phyloP scores from a whole-genome alignment of 345 rosid genomes.

The Raphanus raphanistrum region DNA sequence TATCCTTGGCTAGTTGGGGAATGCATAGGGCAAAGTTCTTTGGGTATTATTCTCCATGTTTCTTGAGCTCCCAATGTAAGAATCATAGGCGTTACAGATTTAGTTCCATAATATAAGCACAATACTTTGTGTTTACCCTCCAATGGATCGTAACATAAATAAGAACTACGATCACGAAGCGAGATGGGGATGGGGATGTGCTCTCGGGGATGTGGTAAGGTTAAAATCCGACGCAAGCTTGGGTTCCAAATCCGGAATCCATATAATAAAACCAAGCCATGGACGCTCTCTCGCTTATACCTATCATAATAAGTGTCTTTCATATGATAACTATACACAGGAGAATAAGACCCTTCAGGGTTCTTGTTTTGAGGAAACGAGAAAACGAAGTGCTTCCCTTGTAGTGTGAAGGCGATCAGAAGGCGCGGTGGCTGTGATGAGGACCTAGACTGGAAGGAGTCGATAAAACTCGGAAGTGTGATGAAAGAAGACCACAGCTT shows the following conservation, averaged over 20 bases:
- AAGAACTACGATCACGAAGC: neutral
- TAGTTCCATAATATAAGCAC: neutral
- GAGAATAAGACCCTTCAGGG: neutral
- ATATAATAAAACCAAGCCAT: neutral
- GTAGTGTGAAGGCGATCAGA: neutral
- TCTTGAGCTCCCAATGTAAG: conserved; percentile 4
- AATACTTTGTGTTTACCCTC: conserved; percentile 4
- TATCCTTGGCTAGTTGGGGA: neutral
- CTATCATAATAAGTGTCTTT: neutral
- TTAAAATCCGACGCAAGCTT: neutral
- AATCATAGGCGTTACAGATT: neutral
- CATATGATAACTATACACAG: neutral
- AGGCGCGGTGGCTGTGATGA: neutral
- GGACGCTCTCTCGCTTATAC: neutral
- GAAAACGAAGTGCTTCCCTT: neutral
- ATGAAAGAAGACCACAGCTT: neutral
- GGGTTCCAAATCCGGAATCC: neutral
- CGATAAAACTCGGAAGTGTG: neutral
- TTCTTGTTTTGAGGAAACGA: conserved; percentile 1
- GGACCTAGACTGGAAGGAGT: neutral
- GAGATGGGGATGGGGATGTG: neutral
- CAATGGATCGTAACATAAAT: neutral
- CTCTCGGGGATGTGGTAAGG: neutral
- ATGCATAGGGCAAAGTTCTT: neutral
- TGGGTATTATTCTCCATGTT: neutral